These are phyloP conservation scores for Penicillium frequentans DNA, from an alignment of 2,329 filamentous ascomycete genomes.

Conservation along the genomic window DNA sequence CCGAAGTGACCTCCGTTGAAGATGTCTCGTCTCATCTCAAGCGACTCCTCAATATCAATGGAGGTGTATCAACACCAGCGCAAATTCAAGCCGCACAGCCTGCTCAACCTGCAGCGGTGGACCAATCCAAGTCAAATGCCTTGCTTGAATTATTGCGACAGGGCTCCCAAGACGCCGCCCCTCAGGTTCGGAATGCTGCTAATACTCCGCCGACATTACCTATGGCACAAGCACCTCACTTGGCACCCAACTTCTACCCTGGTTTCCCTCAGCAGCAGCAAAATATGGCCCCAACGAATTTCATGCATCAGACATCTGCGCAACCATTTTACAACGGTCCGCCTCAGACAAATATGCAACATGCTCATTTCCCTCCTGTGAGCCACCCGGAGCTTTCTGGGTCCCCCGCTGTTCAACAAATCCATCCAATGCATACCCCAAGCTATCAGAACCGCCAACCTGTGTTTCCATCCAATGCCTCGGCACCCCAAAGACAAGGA, in stretches of 20 bases:
- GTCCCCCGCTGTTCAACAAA: constrained; percentile 21
- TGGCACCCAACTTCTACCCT: constrained; percentile 47
- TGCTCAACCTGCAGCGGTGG: constrained; percentile 25
- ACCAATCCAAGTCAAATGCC: constrained; percentile 49
- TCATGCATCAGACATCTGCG: constrained; percentile 24
- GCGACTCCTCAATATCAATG: constrained; percentile 44
- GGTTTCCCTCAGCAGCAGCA: constrained; percentile 37
- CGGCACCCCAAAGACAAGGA: constrained; percentile 23
- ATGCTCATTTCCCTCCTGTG: constrained; percentile 8
- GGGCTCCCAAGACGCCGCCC: constrained; percentile 31
- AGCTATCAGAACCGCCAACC: constrained; percentile 20
- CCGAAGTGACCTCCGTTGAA: constrained; percentile 38
- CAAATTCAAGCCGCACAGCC: constrained; percentile 11
- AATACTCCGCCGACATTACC: constrained; percentile 61
- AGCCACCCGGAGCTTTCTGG: constrained; percentile 21
- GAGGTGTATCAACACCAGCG: constrained; percentile 12
- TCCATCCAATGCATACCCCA: constrained; percentile 24
- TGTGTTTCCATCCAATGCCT: constrained; percentile 11
- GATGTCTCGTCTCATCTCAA: constrained; percentile 56
- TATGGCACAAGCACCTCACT: constrained; percentile 54
- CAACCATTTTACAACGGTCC: constrained; percentile 14
- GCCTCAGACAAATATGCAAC: constrained; percentile 10
- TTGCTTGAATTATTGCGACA: constrained; percentile 58
- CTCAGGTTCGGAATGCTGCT: constrained; percentile 40
- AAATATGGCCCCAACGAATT: constrained; percentile 28